Evolutionary conservation across 345 rosid species (phyloP).

Genomic region (Euphorbia tirucalli): DNA sequence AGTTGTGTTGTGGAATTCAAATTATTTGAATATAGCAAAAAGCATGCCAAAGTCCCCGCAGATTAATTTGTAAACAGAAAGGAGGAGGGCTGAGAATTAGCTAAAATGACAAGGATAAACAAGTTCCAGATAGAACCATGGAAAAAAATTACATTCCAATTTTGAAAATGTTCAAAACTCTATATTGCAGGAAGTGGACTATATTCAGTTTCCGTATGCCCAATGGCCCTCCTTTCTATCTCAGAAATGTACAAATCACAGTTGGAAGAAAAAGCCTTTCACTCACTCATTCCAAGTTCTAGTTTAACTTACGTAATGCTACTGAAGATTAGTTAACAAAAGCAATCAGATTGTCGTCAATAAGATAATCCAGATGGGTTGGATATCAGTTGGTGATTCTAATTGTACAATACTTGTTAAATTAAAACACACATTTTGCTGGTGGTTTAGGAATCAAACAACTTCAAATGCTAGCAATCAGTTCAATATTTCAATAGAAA

Average conservation of each 20-base stretch:
- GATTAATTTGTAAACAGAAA: not conserved
- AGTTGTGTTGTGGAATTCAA: not conserved
- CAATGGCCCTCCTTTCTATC: not conserved
- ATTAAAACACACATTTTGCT: not conserved
- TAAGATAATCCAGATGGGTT: not conserved
- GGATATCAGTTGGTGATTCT: not conserved
- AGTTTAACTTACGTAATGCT: not conserved
- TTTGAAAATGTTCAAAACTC: not conserved
- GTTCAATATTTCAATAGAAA: not conserved
- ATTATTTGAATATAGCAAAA: not conserved
- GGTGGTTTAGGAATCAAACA: not conserved
- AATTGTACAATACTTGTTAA: not conserved
- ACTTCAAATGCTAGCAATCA: not conserved
- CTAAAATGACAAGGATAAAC: not conserved
- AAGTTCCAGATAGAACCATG: not conserved
- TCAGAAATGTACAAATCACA: not conserved
- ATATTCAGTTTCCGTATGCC: slow-evolving; percentile 4
- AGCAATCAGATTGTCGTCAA: not conserved
- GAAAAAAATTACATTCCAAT: not conserved
- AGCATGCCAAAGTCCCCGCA: too few species aligned
- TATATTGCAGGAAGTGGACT: not conserved
- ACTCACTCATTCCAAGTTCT: slow-evolving; percentile 1
- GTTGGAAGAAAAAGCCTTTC: not conserved
- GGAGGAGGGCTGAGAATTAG: not conserved
- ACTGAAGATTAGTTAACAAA: not conserved